Evolutionary conservation across 2,329 filamentous ascomycete genomes (phyloP).

Genomic region (Microsporum ferrugineum): DNA sequence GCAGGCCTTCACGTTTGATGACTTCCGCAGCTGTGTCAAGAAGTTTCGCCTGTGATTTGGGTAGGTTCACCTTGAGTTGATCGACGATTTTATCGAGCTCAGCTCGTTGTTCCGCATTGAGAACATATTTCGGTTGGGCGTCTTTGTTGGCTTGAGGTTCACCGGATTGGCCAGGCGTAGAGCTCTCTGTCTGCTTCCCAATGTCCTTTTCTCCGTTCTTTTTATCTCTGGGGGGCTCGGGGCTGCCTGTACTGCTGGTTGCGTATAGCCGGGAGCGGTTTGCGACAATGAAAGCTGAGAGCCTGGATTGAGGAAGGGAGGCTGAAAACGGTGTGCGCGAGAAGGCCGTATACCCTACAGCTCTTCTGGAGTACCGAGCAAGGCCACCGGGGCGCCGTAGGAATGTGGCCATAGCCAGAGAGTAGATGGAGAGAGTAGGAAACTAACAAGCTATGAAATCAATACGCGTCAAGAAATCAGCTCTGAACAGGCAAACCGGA

Average conservation of each 20-base stretch:
- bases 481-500: background rate
- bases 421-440: background rate
- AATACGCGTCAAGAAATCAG: background rate
- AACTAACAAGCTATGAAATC: background rate
- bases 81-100: slow-evolving; percentile 47
- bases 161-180: slow-evolving; percentile 17
- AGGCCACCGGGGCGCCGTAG: slow-evolving; percentile 56
- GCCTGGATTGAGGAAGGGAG: slow-evolving; percentile 27
- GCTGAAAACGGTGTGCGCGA: slow-evolving; percentile 35
- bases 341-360: slow-evolving; percentile 43
- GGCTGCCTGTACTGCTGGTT: slow-evolving; percentile 34
- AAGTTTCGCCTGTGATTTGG: slow-evolving; percentile 48
- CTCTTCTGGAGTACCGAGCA: slow-evolving; percentile 50
- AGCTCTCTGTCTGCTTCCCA: slow-evolving; percentile 14
- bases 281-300: slow-evolving; percentile 28
- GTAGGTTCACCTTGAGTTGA: slow-evolving; percentile 48
- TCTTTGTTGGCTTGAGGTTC: slow-evolving; percentile 15
- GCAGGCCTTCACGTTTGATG: slow-evolving; percentile 58
- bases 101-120: slow-evolving; percentile 47
- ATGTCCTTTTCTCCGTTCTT: slow-evolving; percentile 24
- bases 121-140: slow-evolving; percentile 31
- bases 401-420: slow-evolving; percentile 52
- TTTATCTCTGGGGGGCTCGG: slow-evolving; percentile 34
- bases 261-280: slow-evolving; percentile 31
- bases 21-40: slow-evolving; percentile 50